A percentile compares a stretch with the other conserved stretches of the same genome.
These are phyloP conservation scores for Pythium rhizo-oryzae DNA, from an alignment of 352 stramenopile species.

Conservation along the genomic window DNA sequence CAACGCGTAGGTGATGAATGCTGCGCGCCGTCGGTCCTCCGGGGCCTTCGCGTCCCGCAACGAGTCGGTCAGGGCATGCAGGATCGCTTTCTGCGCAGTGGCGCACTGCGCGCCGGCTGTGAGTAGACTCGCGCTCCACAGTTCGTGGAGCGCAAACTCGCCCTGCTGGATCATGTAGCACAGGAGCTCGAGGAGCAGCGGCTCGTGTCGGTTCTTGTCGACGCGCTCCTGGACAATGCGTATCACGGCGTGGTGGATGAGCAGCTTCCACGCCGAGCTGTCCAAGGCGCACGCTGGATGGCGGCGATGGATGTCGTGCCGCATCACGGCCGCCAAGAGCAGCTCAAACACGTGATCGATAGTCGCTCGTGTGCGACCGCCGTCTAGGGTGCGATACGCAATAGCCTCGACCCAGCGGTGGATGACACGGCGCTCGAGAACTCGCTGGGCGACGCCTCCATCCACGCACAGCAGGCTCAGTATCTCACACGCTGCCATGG, in stretches of 20 bases:
- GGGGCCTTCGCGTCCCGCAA: neutral
- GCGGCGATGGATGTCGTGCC: neutral
- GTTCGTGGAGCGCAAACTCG: neutral
- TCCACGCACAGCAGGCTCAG: neutral
- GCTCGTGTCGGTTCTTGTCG: neutral
- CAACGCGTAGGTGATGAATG: slow-evolving; percentile 1
- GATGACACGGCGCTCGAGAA: slow-evolving; percentile 2
- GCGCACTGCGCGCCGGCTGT: neutral
- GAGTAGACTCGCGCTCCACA: slow-evolving; percentile 18
- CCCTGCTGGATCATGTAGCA: slow-evolving; percentile 10
- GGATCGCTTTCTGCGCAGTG: neutral
- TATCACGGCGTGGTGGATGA: slow-evolving; percentile 6
- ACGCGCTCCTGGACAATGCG: neutral
- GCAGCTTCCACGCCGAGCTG: neutral
- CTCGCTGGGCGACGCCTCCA: neutral
- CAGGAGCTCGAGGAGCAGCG: slow-evolving; percentile 11
- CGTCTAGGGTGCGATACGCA: neutral
- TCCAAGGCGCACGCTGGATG: neutral
- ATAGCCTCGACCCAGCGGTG: slow-evolving; percentile 2
- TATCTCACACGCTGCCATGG: neutral
- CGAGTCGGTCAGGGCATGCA: slow-evolving; percentile 10
- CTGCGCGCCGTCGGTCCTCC: neutral
- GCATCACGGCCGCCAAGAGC: neutral
- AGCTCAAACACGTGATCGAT: slow-evolving; percentile 3
- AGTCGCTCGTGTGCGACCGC: too few species aligned